phyloP scores from a whole-genome alignment of 2,329 filamentous ascomycete species.

The Phyllosticta citriasiana region DNA sequence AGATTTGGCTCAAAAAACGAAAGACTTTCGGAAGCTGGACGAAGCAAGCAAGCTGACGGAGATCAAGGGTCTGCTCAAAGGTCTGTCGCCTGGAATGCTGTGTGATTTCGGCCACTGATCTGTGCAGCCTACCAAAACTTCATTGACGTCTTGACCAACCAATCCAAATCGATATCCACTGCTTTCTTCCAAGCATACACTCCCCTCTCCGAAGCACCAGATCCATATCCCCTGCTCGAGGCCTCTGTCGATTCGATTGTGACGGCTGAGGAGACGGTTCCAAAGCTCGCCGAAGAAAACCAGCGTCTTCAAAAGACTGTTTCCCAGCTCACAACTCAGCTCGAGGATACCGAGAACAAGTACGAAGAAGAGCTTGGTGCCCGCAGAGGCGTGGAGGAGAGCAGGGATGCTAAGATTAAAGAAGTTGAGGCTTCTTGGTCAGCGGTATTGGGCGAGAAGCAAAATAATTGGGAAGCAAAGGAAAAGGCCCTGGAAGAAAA shows the following conservation, averaged over 20 bases:
- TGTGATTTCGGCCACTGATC: conserved; percentile 13
- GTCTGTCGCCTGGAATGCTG: conserved; percentile 34
- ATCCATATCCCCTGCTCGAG: conserved; percentile 92
- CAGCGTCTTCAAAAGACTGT: conserved; percentile 74
- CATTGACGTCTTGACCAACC: conserved; percentile 91
- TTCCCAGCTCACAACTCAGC: conserved; percentile 61
- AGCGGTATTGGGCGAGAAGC: conserved; percentile 83
- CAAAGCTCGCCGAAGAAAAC: conserved; percentile 82
- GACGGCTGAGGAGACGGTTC: conserved; percentile 82
- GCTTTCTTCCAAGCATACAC: conserved; percentile 91
- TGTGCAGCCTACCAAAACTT: conserved; percentile 86
- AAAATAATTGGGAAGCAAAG: conserved; percentile 92
- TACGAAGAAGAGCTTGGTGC: conserved; percentile 68
- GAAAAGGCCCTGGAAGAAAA: conserved; percentile 89
- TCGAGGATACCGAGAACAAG: conserved; percentile 72
- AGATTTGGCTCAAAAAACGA: conserved; percentile 97
- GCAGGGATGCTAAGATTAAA: conserved; percentile 69
- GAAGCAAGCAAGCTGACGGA: conserved; percentile 78
- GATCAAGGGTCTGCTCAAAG: conserved; percentile 81
- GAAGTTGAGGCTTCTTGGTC: conserved; percentile 86
- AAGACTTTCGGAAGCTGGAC: conserved; percentile 91
- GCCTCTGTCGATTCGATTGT: conserved; percentile 92
- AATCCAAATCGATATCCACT: conserved; percentile 88
- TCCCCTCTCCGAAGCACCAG: conserved; percentile 85
- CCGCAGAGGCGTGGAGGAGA: conserved; percentile 65